A percentile compares a stretch with the other conserved stretches of the same genome.
Evolutionary conservation across 108 stramenopile genomes (phyloP).

Genomic region (Fragilaria crotonensis): DNA sequence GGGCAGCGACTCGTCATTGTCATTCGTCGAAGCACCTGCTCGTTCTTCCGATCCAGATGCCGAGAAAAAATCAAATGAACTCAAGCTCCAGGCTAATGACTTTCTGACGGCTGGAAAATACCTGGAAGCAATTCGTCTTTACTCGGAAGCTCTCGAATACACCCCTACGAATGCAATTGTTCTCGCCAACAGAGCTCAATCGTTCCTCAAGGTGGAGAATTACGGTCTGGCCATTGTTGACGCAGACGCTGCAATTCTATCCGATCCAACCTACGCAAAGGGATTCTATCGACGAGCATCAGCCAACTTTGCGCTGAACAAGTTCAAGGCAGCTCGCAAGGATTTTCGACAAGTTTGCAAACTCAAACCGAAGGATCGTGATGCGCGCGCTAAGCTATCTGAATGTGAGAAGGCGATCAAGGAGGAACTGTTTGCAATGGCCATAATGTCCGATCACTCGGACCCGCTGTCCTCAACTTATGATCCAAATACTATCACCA

Average conservation of each 20-base stretch:
- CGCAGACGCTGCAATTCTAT: slow-evolving; percentile 76
- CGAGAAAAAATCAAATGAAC: slow-evolving; percentile 34
- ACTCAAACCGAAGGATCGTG: slow-evolving; percentile 77
- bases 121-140: slow-evolving; percentile 69
- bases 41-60: slow-evolving; percentile 3
- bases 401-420: slow-evolving; percentile 87
- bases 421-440: slow-evolving; percentile 85
- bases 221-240: slow-evolving; percentile 95
- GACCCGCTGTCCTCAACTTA: slow-evolving; percentile 68
- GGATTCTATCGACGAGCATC: slow-evolving; percentile 96
- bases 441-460: slow-evolving; percentile 84
- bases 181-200: slow-evolving; percentile 89
- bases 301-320: slow-evolving; percentile 92
- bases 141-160: slow-evolving; percentile 65
- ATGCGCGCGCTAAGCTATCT: slow-evolving; percentile 78
- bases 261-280: slow-evolving; percentile 93
- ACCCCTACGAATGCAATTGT: slow-evolving; percentile 77
- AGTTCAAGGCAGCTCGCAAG: slow-evolving; percentile 89
- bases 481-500: slow-evolving; percentile 46
- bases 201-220: slow-evolving; percentile 91
- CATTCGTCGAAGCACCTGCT: background rate
- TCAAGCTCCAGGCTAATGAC: slow-evolving; percentile 72
- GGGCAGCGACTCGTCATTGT: no score
- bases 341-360: slow-evolving; percentile 81
- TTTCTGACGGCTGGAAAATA: slow-evolving; percentile 57